These are phyloP conservation scores for Penicillium sp. DNA, from an alignment of 2,329 filamentous ascomycete genomes.

Conservation along the genomic window DNA sequence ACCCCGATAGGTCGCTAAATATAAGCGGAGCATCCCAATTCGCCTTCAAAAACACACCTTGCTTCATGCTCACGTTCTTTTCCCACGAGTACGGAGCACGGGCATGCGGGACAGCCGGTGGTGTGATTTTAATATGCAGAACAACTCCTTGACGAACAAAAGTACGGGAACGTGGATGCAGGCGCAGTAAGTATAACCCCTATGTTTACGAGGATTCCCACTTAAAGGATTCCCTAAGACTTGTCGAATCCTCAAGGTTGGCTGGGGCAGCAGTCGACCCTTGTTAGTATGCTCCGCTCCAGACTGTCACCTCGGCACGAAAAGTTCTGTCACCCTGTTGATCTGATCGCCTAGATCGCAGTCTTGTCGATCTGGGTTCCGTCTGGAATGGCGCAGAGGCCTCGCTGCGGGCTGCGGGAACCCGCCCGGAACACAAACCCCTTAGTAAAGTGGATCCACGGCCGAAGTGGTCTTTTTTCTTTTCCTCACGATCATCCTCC, in stretches of 20 bases:
- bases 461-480: background rate
- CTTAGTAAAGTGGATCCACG: background rate
- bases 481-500: no score
- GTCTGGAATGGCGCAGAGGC: background rate
- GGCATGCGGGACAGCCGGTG: background rate
- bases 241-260: background rate
- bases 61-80: slow-evolving; percentile 3
- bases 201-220: background rate
- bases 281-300: background rate
- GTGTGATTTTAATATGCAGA: background rate
- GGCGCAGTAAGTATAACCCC: background rate
- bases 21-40: background rate
- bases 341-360: slow-evolving; percentile 7
- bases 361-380: slow-evolving; percentile 4
- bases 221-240: background rate
- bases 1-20: background rate
- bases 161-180: background rate
- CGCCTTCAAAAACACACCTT: background rate
- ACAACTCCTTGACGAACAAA: background rate
- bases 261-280: background rate
- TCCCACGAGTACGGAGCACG: background rate
- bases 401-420: slow-evolving; percentile 1
- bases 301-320: slow-evolving; percentile 4
- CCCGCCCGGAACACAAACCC: slow-evolving; percentile 5
- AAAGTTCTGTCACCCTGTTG: slow-evolving; percentile 4